Conservation (phyloP, 176 grass and related monocot species). For the Zoysia pacifica region DNA sequence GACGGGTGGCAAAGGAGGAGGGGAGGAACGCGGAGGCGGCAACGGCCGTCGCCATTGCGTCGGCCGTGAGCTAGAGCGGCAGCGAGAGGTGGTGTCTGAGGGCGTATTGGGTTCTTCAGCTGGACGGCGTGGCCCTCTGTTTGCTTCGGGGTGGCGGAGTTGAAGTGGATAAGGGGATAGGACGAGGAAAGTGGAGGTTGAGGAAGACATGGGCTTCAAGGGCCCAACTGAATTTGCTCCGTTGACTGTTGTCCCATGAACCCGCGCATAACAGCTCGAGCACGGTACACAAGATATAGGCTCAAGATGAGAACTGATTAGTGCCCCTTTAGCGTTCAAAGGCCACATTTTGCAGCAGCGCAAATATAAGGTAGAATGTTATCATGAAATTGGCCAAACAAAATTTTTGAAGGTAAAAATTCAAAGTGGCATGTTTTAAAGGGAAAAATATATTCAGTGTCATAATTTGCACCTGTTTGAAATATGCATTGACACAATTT, state of each 20-base stretch:
- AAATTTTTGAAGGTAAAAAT: too few species aligned
- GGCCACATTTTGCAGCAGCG: background rate
- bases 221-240: background rate
- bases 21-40: slow-evolving; percentile 53
- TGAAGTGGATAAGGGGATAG: slow-evolving; percentile 44
- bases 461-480: too few species aligned
- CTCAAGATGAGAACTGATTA: background rate
- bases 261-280: background rate
- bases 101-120: slow-evolving; percentile 16
- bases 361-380: background rate
- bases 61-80: slow-evolving; percentile 3
- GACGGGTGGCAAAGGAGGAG: slow-evolving; percentile 26
- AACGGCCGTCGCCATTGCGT: slow-evolving; percentile 60
- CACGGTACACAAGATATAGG: too few species aligned
- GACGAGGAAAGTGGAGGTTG: background rate
- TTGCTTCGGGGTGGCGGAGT: background rate
- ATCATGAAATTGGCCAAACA: background rate
- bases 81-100: background rate
- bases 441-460: too few species aligned
- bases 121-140: slow-evolving; percentile 33
- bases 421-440: too few species aligned
- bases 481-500: too few species aligned
- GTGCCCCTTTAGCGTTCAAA: too few species aligned
- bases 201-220: slow-evolving; percentile 16
- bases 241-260: background rate